Percentiles rank a stretch among this genome's conserved stretches.
phyloP scores from a whole-genome alignment of 2,329 filamentous ascomycete genomes.

The Monilinia laxa region DNA sequence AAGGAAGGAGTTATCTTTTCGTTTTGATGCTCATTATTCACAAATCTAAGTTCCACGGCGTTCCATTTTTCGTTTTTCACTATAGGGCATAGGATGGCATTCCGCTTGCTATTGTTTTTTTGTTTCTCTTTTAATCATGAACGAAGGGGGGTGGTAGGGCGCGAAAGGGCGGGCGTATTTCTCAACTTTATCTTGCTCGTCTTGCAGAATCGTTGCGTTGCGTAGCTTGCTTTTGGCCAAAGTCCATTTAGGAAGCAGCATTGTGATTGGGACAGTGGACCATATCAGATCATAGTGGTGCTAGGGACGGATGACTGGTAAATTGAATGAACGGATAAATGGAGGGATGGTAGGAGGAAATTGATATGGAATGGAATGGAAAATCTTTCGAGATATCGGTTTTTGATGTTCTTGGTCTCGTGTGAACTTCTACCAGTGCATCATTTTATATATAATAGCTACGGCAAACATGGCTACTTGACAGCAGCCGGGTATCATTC shows the following conservation, averaged over 20 bases:
- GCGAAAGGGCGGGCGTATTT: conserved; percentile 11
- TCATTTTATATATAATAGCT: neutral
- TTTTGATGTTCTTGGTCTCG: neutral
- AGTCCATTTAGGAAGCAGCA: neutral
- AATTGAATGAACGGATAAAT: conserved; percentile 5
- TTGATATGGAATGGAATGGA: neutral
- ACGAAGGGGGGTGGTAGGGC: conserved; percentile 3
- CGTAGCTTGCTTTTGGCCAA: neutral
- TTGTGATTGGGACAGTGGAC: neutral
- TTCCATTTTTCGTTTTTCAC: conserved; percentile 14
- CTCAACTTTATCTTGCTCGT: neutral
- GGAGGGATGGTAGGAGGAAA: neutral
- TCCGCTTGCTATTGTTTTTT: conserved; percentile 6
- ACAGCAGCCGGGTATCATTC: conserved; percentile 15
- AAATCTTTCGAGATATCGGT: neutral
- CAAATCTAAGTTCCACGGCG: conserved; percentile 15
- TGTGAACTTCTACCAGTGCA: neutral
- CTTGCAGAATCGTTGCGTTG: neutral
- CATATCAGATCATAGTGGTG: conserved; percentile 10
- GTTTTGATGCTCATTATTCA: neutral
- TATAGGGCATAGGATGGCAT: conserved; percentile 16
- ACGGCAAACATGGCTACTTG: neutral
- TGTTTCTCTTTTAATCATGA: neutral
- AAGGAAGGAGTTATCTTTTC: neutral
- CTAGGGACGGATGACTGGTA: neutral